Conservation (phyloP, 345 rosid species). For the Brassica rapa region DNA sequence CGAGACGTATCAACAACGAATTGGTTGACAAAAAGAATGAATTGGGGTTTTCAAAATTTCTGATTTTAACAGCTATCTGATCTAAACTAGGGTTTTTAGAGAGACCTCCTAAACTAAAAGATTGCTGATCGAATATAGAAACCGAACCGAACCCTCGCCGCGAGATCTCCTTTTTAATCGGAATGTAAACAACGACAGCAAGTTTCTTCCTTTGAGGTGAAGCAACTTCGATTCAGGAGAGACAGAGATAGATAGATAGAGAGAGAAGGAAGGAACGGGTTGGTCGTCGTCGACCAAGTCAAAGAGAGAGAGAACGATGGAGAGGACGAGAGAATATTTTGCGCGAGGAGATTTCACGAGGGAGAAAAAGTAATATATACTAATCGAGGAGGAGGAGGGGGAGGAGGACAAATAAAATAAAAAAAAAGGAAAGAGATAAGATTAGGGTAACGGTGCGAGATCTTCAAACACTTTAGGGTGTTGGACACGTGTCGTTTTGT, state of each 20-base stretch:
- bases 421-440: conserved; percentile 27
- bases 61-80: neutral
- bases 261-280: conserved; percentile 26
- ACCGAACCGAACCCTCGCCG: conserved; percentile 39
- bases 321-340: conserved; percentile 34
- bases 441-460: conserved; percentile 39
- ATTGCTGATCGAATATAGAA: conserved; percentile 4
- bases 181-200: conserved; percentile 4
- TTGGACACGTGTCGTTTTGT: conserved; percentile 47
- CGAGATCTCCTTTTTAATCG: conserved; percentile 18
- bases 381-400: neutral
- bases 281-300: conserved; percentile 47
- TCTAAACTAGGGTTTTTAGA: conserved; percentile 42
- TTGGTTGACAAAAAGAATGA: conserved; percentile 36
- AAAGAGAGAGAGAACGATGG: conserved; percentile 40
- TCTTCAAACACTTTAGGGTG: conserved; percentile 12
- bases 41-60: neutral
- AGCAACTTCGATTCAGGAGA: conserved; percentile 24
- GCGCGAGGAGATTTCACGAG: conserved; percentile 36
- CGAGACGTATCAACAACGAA: conserved; percentile 36
- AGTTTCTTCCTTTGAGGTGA: conserved; percentile 13
- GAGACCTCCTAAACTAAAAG: neutral
- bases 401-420: neutral
- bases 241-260: neutral
- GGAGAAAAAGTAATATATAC: neutral